These are phyloP conservation scores for Mycena belliarum DNA, from an alignment of 768 basidiomycete species.

Conservation along the genomic window DNA sequence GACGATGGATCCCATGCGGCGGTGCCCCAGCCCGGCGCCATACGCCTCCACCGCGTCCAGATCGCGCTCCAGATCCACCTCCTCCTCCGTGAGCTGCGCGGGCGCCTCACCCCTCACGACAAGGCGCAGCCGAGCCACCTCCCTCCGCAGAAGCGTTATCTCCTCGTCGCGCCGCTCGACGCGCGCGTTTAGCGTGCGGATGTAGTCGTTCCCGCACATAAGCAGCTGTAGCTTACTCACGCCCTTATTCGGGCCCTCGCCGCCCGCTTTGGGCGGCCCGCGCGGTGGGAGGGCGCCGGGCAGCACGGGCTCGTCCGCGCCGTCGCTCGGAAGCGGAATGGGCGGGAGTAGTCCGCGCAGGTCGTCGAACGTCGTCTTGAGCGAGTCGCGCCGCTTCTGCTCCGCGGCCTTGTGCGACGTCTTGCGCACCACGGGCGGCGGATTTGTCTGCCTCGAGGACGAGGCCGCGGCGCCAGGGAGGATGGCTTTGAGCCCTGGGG, in stretches of 20 bases:
- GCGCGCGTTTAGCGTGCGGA: slow-evolving; percentile 72
- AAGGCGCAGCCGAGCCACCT: slow-evolving; percentile 60
- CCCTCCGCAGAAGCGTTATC: slow-evolving; percentile 64
- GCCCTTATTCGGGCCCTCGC: slow-evolving; percentile 92
- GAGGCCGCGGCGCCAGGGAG: slow-evolving; percentile 51
- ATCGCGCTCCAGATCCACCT: slow-evolving; percentile 58
- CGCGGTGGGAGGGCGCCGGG: slow-evolving; percentile 90
- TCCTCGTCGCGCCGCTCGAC: slow-evolving; percentile 82
- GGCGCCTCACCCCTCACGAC: slow-evolving; percentile 34
- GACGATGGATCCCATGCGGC: not conserved
- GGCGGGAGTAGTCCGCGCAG: slow-evolving; percentile 83
- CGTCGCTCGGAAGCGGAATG: slow-evolving; percentile 80
- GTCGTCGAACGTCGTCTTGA: slow-evolving; percentile 92
- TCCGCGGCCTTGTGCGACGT: slow-evolving; percentile 95
- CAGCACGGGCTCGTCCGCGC: slow-evolving; percentile 72
- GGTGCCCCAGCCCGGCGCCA: slow-evolving; percentile 21
- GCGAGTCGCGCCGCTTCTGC: slow-evolving; percentile 94
- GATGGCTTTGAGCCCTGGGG: slow-evolving; percentile 65
- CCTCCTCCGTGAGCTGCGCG: slow-evolving; percentile 34
- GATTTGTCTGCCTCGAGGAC: slow-evolving; percentile 19
- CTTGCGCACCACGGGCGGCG: slow-evolving; percentile 57
- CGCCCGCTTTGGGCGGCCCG: slow-evolving; percentile 80
- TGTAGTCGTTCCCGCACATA: slow-evolving; percentile 88
- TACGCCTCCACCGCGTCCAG: slow-evolving; percentile 54
- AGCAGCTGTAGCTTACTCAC: slow-evolving; percentile 93